Evolutionary conservation across 768 basidiomycete genomes (phyloP).

Genomic region (Agrocybe chaxingu): DNA sequence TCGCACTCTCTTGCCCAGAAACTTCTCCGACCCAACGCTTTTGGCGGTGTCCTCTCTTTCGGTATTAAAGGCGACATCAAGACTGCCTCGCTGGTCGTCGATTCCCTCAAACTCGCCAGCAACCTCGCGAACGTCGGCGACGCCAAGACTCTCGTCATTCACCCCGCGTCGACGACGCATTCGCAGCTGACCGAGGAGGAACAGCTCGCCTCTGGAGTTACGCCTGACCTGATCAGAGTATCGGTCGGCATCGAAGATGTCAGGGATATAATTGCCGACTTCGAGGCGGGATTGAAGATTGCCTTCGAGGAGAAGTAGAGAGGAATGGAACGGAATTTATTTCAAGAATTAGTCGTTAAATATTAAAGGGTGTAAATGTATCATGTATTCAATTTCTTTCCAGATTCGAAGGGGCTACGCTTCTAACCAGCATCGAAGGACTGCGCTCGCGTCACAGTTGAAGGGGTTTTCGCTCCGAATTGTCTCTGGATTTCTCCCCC

Average conservation of each 20-base stretch:
- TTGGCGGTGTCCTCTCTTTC: slow-evolving; percentile 76
- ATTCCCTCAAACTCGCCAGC: slow-evolving; percentile 67
- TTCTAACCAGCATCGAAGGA: too few species aligned
- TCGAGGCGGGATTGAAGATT: slow-evolving; percentile 32
- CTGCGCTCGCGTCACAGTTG: too few species aligned
- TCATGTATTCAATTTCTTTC: too few species aligned
- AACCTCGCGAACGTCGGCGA: slow-evolving; percentile 75
- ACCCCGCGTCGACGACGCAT: slow-evolving; percentile 78
- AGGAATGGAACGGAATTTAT: too few species aligned
- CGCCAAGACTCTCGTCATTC: slow-evolving; percentile 79
- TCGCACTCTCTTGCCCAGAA: slow-evolving; percentile 58
- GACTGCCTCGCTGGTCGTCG: slow-evolving; percentile 59
- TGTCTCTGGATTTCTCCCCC: too few species aligned
- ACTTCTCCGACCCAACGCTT: slow-evolving; percentile 51
- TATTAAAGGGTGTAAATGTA: too few species aligned
- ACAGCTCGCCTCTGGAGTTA: slow-evolving; percentile 63
- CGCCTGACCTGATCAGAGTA: slow-evolving; percentile 70
- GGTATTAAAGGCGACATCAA: slow-evolving; percentile 61
- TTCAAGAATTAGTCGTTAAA: too few species aligned
- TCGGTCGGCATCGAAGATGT: slow-evolving; percentile 41
- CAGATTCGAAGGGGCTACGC: too few species aligned
- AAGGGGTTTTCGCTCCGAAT: too few species aligned
- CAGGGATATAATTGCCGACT: slow-evolving; percentile 40
- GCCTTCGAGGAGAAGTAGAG: slow-evolving; percentile 13
- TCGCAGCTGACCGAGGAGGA: slow-evolving; percentile 63